Conservation (phyloP, 441 rosid species). For the Brassica balearica region DNA sequence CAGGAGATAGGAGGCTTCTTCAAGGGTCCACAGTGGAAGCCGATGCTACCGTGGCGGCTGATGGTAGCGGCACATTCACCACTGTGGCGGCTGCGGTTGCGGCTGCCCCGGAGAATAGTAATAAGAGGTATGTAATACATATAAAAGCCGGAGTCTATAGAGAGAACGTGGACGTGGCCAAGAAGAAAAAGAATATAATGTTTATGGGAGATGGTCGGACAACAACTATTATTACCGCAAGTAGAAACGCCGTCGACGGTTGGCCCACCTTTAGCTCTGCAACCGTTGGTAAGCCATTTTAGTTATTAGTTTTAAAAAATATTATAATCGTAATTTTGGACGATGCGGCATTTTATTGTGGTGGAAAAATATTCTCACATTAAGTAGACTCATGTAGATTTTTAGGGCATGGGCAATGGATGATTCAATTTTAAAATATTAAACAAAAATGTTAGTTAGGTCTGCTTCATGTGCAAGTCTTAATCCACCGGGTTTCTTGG, state of each 20-base stretch:
- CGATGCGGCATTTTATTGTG: constrained; percentile 15
- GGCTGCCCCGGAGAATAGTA: constrained; percentile 60
- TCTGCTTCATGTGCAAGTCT: not conserved
- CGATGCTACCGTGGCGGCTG: constrained; percentile 59
- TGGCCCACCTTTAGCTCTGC: constrained; percentile 70
- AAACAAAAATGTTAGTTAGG: no score
- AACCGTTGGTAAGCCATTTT: constrained; percentile 56
- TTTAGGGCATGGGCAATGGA: constrained; percentile 4
- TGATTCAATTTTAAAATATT: not conserved
- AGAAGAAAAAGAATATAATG: constrained; percentile 60
- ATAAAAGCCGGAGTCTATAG: constrained; percentile 64
- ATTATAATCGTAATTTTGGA: not conserved
- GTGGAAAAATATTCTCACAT: constrained; percentile 20
- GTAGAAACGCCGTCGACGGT: constrained; percentile 62
- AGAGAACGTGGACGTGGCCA: constrained; percentile 63
- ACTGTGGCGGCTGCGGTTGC: constrained; percentile 65
- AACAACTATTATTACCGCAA: constrained; percentile 59
- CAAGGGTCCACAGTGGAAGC: constrained; percentile 55
- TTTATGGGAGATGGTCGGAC: constrained; percentile 65
- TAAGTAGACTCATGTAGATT: constrained; percentile 31
- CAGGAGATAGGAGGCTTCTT: constrained; percentile 60
- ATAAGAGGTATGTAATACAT: constrained; percentile 53
- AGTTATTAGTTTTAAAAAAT: not conserved
- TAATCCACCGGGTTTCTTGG: constrained; percentile 25
- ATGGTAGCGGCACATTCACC: constrained; percentile 56